Base-by-base conservation (phyloP, 2,329 filamentous ascomycete genomes). In the Pezicula carpinea region DNA sequence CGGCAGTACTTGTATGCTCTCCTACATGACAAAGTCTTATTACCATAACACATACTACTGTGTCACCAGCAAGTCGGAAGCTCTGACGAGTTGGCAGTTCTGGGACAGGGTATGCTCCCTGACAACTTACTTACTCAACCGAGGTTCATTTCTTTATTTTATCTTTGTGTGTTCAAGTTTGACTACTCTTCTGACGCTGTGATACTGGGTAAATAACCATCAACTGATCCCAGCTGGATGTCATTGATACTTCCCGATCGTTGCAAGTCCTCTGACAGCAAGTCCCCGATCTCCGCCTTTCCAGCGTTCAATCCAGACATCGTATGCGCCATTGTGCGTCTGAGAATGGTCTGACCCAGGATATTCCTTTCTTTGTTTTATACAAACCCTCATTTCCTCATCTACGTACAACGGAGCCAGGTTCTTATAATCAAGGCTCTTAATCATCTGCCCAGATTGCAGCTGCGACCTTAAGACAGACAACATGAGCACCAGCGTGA, bases 401-500 rank as follows among this genome's bases (percentile, higher is more conserved):
- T 78, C 73, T 23, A 82, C 87, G 64, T 89, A 95, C 17, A 97
- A 69, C 13, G 92, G 91, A 8, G 85, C 80, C 21, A 95, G 65
- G 63, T 96, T 96, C 42, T 82, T 79, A 65, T 97, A 97, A 44
- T 85, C 75, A 43, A 96, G 77, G 10, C 65, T 71, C 39, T 67
- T 63, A 18, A 92, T 67, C 15, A 51, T 58, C 33, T 68, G 64
- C 18, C 59, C 57, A 13, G 61, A 53, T 4, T 63, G 60, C 14
- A 82, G 58, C 47, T 76, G 70, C 14, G 68, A 67, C 41, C 74
- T 69, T 19, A 95, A 65, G 4, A 85, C 74, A 14, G 81, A 78
- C 31, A 95, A 73, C 73, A 96, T 82, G 5, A 97, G 71, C 0
- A 85, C 83, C 34, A 95, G 75, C 1, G 81, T 82, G 45, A 99